Percentiles rank a stretch among this genome's conserved stretches.
Conservation (phyloP, 2,329 filamentous ascomycete genomes). For the Ascocoryne sarcoides region DNA sequence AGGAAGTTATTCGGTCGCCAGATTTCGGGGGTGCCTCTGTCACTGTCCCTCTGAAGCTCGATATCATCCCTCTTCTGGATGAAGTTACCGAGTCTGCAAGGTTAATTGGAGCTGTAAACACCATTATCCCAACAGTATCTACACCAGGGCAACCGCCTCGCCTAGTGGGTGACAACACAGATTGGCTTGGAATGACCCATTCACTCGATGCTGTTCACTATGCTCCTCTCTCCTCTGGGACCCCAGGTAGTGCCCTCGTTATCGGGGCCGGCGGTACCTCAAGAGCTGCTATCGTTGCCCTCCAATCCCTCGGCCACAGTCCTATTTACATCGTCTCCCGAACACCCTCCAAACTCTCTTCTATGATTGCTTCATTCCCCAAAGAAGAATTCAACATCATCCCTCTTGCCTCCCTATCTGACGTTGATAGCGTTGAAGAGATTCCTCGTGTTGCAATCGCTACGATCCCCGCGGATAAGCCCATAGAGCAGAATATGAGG, state of each 20-base stretch:
- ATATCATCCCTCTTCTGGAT: slow-evolving; percentile 75
- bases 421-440: slow-evolving; percentile 40
- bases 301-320: slow-evolving; percentile 73
- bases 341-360: slow-evolving; percentile 56
- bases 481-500: slow-evolving; percentile 64
- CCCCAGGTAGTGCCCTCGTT: slow-evolving; percentile 57
- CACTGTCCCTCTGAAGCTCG: slow-evolving; percentile 89
- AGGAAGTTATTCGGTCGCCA: slow-evolving; percentile 55
- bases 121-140: slow-evolving; percentile 57
- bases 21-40: slow-evolving; percentile 91
- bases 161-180: slow-evolving; percentile 84
- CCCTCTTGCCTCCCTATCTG: slow-evolving; percentile 46
- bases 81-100: slow-evolving; percentile 69
- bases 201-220: slow-evolving; percentile 42
- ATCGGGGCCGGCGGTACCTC: slow-evolving; percentile 89
- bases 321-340: slow-evolving; percentile 85
- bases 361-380: slow-evolving; percentile 66
- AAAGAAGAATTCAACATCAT: slow-evolving; percentile 59
- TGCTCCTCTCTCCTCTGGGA: slow-evolving; percentile 16
- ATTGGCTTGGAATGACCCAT: slow-evolving; percentile 87
- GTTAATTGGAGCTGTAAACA: slow-evolving; percentile 89
- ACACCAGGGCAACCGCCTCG: slow-evolving; percentile 31
- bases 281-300: slow-evolving; percentile 80
- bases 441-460: slow-evolving; percentile 69
- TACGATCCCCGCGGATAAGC: slow-evolving; percentile 81